A percentile compares a stretch with the other conserved stretches of the same genome.
phyloP scores from a whole-genome alignment of 805 yeast genomes.

The Lipomyces kockii region DNA sequence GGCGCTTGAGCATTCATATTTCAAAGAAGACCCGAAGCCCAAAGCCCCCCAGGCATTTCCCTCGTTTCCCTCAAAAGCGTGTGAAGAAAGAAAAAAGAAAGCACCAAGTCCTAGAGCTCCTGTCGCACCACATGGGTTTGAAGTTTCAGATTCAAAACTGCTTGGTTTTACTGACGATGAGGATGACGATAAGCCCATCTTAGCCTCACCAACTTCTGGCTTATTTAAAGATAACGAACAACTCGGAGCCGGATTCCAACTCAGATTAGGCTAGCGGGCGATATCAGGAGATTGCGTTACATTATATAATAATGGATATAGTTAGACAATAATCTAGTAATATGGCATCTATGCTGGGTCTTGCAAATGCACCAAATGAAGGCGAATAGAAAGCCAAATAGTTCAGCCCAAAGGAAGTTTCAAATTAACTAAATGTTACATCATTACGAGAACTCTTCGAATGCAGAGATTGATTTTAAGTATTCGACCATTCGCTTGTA shows the following conservation, averaged over 20 bases:
- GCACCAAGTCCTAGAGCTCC: conserved; percentile 29
- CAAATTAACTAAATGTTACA: not conserved
- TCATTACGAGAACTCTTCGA: conserved; percentile 30
- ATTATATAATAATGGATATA: not conserved
- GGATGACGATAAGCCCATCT: not conserved
- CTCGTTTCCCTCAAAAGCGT: conserved; percentile 39
- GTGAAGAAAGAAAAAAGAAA: conserved; percentile 3
- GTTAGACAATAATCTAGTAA: not conserved
- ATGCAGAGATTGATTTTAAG: conserved; percentile 40
- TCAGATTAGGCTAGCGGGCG: conserved; percentile 16
- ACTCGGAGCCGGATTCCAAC: conserved; percentile 30
- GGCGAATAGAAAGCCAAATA: not conserved
- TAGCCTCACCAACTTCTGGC: conserved; percentile 21
- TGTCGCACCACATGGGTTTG: conserved; percentile 19
- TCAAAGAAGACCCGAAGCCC: conserved; percentile 52
- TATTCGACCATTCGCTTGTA: conserved; percentile 47
- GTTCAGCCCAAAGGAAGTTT: not conserved
- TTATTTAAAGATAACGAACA: conserved; percentile 19
- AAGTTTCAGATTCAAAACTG: not conserved
- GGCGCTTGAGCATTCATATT: conserved; percentile 53
- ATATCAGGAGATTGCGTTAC: not conserved
- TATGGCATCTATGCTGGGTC: not conserved
- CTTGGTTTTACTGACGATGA: conserved; percentile 5
- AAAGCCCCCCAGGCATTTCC: conserved; percentile 40
- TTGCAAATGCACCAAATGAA: not conserved